These are phyloP conservation scores for Coemansia furcata DNA, from an alignment of 192 early-diverging fungal genomes.

Conservation along the genomic window DNA sequence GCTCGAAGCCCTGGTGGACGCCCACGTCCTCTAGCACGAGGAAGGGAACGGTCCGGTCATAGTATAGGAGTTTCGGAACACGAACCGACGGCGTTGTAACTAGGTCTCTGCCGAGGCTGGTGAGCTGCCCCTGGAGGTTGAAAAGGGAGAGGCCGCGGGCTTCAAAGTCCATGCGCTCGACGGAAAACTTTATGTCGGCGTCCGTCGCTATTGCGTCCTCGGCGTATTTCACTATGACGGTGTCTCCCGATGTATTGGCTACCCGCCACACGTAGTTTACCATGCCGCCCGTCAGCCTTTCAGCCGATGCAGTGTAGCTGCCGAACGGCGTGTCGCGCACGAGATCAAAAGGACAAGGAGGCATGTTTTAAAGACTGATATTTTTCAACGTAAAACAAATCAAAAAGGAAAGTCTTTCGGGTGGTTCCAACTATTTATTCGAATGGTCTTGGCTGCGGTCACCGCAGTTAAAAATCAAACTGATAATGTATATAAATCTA, in stretches of 20 bases:
- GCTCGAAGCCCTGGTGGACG: slow-evolving; percentile 11
- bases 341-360: slow-evolving; percentile 23
- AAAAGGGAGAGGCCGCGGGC: slow-evolving; percentile 27
- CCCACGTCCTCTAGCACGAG: slow-evolving; percentile 33
- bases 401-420: not conserved
- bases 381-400: not conserved
- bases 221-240: slow-evolving; percentile 33
- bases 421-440: not conserved
- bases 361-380: not conserved
- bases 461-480: not conserved
- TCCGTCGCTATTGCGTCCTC: not conserved
- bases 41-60: slow-evolving; percentile 15
- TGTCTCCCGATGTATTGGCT: not conserved
- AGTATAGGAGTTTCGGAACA: slow-evolving; percentile 23
- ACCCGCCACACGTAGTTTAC: slow-evolving; percentile 39
- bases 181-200: slow-evolving; percentile 10
- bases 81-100: not conserved
- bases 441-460: too few species aligned
- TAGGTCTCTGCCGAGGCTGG: not conserved
- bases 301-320: slow-evolving; percentile 11
- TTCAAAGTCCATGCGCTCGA: slow-evolving; percentile 37
- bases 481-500: slow-evolving; percentile 1
- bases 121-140: not conserved
- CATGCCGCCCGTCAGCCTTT: slow-evolving; percentile 29
- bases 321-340: slow-evolving; percentile 15